These are phyloP conservation scores for Salix caprea DNA, from an alignment of 345 rosid species.

Conservation along the genomic window DNA sequence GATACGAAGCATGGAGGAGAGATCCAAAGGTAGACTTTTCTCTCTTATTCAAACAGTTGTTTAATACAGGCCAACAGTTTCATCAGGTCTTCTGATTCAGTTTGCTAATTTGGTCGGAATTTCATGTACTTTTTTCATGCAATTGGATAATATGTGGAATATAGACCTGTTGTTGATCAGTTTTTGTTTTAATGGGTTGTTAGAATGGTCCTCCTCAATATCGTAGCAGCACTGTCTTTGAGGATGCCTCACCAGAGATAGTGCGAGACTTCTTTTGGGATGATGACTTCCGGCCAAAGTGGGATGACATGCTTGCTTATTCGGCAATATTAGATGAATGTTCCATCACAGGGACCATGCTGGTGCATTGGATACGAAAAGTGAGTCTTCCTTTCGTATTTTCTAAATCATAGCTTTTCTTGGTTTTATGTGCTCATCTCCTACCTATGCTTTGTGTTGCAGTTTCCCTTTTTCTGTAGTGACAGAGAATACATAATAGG, in stretches of 20 bases:
- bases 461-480: conserved; percentile 84
- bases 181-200: background rate
- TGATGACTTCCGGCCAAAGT: conserved; percentile 51
- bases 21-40: conserved; percentile 47
- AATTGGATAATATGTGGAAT: background rate
- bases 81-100: background rate
- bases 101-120: background rate
- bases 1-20: conserved; percentile 73
- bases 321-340: conserved; percentile 54
- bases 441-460: conserved; percentile 17
- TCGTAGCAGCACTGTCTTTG: conserved; percentile 59
- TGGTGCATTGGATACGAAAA: conserved; percentile 80
- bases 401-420: background rate
- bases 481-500: conserved; percentile 83
- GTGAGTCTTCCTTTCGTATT: conserved; percentile 20
- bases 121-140: background rate
- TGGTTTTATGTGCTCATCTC: conserved; percentile 4
- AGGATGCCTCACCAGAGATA: conserved; percentile 58
- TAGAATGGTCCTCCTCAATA: conserved; percentile 76
- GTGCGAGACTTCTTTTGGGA: conserved; percentile 85
- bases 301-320: conserved; percentile 79
- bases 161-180: background rate
- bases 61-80: background rate
- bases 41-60: background rate
- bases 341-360: conserved; percentile 60